A percentile compares a stretch with the other conserved stretches of the same genome.
Conservation (phyloP, 306 rosid genomes). For the Vigna mungo region DNA sequence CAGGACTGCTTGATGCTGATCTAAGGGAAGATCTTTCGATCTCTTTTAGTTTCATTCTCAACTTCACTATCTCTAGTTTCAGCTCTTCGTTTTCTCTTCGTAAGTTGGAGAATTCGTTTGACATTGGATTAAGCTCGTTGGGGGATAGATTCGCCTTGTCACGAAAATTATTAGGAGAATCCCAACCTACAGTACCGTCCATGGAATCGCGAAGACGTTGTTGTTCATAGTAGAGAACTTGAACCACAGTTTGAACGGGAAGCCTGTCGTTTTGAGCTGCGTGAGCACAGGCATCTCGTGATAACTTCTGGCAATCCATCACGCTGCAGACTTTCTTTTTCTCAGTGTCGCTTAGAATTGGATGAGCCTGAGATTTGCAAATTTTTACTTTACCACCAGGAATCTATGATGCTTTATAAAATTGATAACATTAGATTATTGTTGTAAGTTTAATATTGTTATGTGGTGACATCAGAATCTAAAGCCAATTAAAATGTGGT, state of each 20-base stretch:
- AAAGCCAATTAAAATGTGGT: background rate
- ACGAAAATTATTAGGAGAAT: conserved; percentile 52
- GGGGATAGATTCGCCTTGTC: conserved; percentile 57
- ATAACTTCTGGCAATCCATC: conserved; percentile 93
- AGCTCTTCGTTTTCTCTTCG: conserved; percentile 82
- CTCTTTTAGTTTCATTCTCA: conserved; percentile 76
- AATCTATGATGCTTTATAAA: background rate
- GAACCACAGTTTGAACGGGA: conserved; percentile 89
- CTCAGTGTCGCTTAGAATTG: conserved; percentile 78
- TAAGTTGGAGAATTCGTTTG: conserved; percentile 67
- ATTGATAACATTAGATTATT: background rate
- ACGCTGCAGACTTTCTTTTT: conserved; percentile 89
- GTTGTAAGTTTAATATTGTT: background rate
- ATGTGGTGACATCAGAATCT: conserved; percentile 5
- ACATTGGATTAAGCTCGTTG: conserved; percentile 50
- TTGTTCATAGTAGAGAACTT: conserved; percentile 84
- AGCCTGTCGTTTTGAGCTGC: conserved; percentile 95
- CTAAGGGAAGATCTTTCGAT: conserved; percentile 47
- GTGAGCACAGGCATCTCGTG: conserved; percentile 88
- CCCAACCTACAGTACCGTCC: conserved; percentile 49
- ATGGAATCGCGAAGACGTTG: conserved; percentile 75
- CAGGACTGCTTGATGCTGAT: conserved; percentile 59
- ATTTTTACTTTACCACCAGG: conserved; percentile 2
- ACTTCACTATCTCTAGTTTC: conserved; percentile 65
- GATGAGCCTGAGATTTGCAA: conserved; percentile 73